These are phyloP conservation scores for Prunus mongolica DNA, from an alignment of 306 rosid genomes.

Conservation along the genomic window DNA sequence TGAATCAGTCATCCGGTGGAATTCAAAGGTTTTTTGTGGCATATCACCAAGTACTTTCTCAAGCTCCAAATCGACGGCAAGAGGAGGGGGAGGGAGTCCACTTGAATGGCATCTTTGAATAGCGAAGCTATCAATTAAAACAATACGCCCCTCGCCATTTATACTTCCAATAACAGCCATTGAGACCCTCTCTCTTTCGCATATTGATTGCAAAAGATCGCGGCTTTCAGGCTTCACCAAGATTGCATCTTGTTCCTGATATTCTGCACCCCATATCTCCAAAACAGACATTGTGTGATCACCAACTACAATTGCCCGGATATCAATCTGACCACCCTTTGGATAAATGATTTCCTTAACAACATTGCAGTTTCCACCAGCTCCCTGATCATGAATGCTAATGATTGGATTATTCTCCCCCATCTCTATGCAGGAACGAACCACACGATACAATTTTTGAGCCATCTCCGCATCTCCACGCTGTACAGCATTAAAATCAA, in stretches of 20 bases:
- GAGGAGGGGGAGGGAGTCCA: constrained; percentile 67
- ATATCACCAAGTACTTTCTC: constrained; percentile 93
- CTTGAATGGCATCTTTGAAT: constrained; percentile 36
- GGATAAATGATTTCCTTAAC: constrained; percentile 89
- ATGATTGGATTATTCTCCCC: constrained; percentile 81
- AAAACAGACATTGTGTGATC: constrained; percentile 87
- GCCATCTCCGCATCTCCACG: constrained; percentile 99
- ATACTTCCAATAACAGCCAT: constrained; percentile 92
- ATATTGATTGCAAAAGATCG: constrained; percentile 57
- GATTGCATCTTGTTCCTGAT: constrained; percentile 91
- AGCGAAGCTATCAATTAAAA: constrained; percentile 68
- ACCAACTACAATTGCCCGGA: constrained; percentile 77
- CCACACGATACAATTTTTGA: constrained; percentile 84
- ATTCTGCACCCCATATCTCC: constrained; percentile 98
- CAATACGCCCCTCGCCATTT: constrained; percentile 66
- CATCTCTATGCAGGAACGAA: constrained; percentile 93
- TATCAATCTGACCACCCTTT: constrained; percentile 73
- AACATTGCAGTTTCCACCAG: constrained; percentile 93
- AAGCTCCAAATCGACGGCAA: constrained; percentile 82
- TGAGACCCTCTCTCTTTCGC: constrained; percentile 73
- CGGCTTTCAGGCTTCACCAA: constrained; percentile 80
- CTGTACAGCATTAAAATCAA: constrained; percentile 94
- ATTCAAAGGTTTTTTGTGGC: constrained; percentile 75
- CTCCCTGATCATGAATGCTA: constrained; percentile 94
- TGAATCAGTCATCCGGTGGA: constrained; percentile 46